Conservation (phyloP, 75 land plant species). For the Cupressus sempervirens region DNA sequence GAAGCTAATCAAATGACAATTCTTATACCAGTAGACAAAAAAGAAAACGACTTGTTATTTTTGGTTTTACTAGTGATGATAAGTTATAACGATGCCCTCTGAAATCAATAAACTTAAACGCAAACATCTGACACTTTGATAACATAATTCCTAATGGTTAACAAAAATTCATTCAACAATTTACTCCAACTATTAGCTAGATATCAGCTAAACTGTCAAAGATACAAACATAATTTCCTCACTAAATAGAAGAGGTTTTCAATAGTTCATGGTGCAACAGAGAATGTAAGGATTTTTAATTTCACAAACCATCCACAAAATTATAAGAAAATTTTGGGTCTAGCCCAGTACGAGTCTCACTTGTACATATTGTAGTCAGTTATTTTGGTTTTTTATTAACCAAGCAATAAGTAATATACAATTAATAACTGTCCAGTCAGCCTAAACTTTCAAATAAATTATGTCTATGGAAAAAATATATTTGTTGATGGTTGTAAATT, state of each 20-base stretch:
- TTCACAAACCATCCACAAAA: not conserved
- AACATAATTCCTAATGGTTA: not conserved
- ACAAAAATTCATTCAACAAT: not conserved
- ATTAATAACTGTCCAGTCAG: not conserved
- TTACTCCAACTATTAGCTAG: not conserved
- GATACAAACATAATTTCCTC: not conserved
- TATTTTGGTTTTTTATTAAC: not conserved
- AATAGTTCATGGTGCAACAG: not conserved
- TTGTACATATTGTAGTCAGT: not conserved
- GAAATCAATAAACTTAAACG: not conserved
- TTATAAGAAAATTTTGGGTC: not conserved
- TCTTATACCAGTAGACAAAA: not conserved
- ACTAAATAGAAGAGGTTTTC: not conserved
- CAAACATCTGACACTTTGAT: not conserved
- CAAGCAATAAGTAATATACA: not conserved
- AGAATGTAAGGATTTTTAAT: not conserved
- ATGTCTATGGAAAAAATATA: too few relatives aligned
- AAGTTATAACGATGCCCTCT: not conserved
- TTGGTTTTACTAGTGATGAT: not conserved
- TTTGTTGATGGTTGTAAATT: too few relatives aligned
- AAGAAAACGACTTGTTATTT: not conserved
- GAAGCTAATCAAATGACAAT: not conserved
- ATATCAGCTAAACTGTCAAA: not conserved
- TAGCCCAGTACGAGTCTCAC: not conserved
- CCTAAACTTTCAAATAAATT: too few relatives aligned